phyloP scores from a whole-genome alignment of 2,329 filamentous ascomycete species.

The Polytolypa hystricis region DNA sequence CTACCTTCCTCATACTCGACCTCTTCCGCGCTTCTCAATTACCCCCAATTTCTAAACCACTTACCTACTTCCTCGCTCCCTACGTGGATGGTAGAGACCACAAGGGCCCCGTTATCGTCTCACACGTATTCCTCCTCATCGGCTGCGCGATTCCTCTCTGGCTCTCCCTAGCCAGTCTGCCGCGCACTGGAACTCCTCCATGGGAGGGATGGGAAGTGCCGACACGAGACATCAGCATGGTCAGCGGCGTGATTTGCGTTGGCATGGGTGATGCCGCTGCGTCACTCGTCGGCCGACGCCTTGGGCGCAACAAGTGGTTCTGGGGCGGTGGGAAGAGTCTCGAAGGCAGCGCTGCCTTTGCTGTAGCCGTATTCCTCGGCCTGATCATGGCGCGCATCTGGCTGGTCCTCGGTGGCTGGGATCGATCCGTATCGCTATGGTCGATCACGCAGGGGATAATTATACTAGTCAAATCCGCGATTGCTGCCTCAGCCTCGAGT shows the following conservation, averaged over 20 bases:
- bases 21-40: conserved; percentile 82
- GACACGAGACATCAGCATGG: conserved; percentile 71
- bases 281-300: conserved; percentile 76
- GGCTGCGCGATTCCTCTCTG: conserved; percentile 92
- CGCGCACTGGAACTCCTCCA: conserved; percentile 44
- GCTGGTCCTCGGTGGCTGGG: conserved; percentile 66
- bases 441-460: conserved; percentile 18
- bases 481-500: conserved; percentile 71
- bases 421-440: conserved; percentile 10
- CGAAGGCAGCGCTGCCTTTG: conserved; percentile 76
- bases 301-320: conserved; percentile 80
- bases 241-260: conserved; percentile 85
- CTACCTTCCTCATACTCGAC: conserved; percentile 79
- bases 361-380: conserved; percentile 63
- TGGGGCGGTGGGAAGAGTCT: conserved; percentile 96
- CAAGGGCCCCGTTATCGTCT: conserved; percentile 86
- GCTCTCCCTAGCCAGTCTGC: conserved; percentile 65
- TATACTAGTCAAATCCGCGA: conserved; percentile 46
- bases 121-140: conserved; percentile 88
- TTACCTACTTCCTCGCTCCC: conserved; percentile 77
- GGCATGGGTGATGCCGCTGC: conserved; percentile 92
- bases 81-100: conserved; percentile 93
- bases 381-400: conserved; percentile 60
- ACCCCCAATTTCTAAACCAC: conserved; percentile 73
- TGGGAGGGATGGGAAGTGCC: conserved; percentile 66